Percentiles rank a stretch among this genome's conserved stretches.
Conservation (phyloP, 2,329 filamentous ascomycete species). For the Leptographium wingfieldii region DNA sequence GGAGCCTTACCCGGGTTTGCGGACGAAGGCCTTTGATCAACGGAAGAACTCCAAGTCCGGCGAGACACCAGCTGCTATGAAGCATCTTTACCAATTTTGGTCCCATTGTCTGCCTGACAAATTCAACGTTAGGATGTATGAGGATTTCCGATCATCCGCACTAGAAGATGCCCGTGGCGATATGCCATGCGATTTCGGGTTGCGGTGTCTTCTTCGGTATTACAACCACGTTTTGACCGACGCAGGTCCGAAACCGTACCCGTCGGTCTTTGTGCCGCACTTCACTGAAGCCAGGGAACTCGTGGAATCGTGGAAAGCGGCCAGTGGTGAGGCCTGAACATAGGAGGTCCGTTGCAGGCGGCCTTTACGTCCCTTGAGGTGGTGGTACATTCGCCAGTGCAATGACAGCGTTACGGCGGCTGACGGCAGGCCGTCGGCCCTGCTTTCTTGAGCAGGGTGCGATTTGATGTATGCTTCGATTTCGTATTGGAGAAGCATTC, state of each 20-base stretch:
- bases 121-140: slow-evolving; percentile 65
- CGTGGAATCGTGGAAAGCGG: background rate
- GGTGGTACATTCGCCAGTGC: background rate
- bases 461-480: background rate
- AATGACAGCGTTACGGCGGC: background rate
- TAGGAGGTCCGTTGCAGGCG: background rate
- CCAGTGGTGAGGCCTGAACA: background rate
- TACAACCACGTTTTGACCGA: slow-evolving; percentile 30
- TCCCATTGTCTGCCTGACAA: slow-evolving; percentile 58
- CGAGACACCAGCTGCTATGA: slow-evolving; percentile 42
- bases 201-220: slow-evolving; percentile 51
- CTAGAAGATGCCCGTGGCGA: slow-evolving; percentile 45
- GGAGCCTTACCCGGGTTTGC: slow-evolving; percentile 23
- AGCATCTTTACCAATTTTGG: slow-evolving; percentile 63
- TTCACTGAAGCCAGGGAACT: slow-evolving; percentile 15
- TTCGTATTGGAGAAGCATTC: background rate
- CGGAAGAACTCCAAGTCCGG: slow-evolving; percentile 21
- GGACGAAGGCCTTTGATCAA: slow-evolving; percentile 25
- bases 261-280: slow-evolving; percentile 17
- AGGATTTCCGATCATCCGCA: slow-evolving; percentile 57
- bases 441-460: background rate
- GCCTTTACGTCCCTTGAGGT: too few relatives aligned
- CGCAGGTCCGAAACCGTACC: slow-evolving; percentile 14
- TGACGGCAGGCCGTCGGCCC: background rate
- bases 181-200: slow-evolving; percentile 36